Evolutionary conservation across 2,329 filamentous ascomycete species (phyloP), one percentile per base, ranked within the genome.

Genomic region (Juglanconis sp.): DNA sequence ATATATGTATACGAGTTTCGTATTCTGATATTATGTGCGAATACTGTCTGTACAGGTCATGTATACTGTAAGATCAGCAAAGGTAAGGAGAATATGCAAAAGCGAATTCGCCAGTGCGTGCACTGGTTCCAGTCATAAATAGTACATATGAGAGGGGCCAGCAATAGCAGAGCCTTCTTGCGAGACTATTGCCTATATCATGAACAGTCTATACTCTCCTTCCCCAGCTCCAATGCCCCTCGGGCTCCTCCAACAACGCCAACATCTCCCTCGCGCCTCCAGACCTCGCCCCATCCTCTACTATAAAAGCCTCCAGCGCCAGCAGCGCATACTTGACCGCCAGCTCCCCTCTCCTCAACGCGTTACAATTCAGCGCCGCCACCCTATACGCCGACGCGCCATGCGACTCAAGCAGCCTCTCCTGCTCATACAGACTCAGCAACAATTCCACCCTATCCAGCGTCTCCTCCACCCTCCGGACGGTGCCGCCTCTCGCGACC

Each of bases 311-410:
- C 50, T 74, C 70, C 11, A 68, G 58, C 5, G 75, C 74, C 49
- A 71, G 61, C 47, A 62, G 38, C 5, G 74, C 76, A 67, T 73
- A 76, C 36, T 64, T 64, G 5, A 66, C 53, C 1, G 76, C 73
- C 54, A 52, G 68, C 49, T 8, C 71, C 65, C 42, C 53, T 55
- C 64, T 64, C n/a, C 65, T 65, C 36, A 74, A 69, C 5, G 72
- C 67, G 64, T 72, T 76, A 50, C 73, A 75, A 8, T 73, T 72
- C 52, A 78, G 59, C 9, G 76, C 74, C 3, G 74, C 72, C 54
- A 73, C 70, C 1, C 73, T 73, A 63, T 76, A 77, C 6, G 74
- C 70, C 11, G 71, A 65, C 5, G 76, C 72, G 36, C 76, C 67
- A 56, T 76, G 77, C 1, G 71, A 71, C 40, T 76, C 68, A 0